Evolutionary conservation across 805 yeast genomes (phyloP), one percentile per base, ranked within the genome.

Genomic region (Kazachstania bromeliacearum): DNA sequence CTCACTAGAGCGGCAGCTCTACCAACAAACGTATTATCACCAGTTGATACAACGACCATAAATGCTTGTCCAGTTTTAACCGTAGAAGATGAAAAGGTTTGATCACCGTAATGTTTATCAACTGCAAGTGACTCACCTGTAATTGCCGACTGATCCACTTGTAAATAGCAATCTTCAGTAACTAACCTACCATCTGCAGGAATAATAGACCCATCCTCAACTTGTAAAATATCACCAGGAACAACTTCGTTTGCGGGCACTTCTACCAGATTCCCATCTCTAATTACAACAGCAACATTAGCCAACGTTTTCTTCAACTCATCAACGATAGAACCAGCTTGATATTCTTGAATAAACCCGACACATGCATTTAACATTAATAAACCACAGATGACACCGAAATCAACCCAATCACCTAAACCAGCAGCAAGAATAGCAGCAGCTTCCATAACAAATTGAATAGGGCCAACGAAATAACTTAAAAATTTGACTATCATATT

Each of bases 111-210:
- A 62, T 71, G 81, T 74, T 87, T 88, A 71, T 85, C 95, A 50
- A 83, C 95, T 60, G 96, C 95, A 51, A 87, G 69, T 46, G 96
- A 87, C 71, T 87, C 96, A 76, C 96, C 96, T 59, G 96, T 87
- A 60, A 87, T 79, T 55, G 95, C 94, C 55, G 96, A 85, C 71
- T 87, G 95, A 70, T 87, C 96, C 58, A 85, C 79, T 70, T 87
- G 95, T 55, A 87, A 68, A 71, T 78, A 77, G 62, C 80, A 73
- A 57, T 79, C 92, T 63, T 83, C 92, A 50, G 92, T 73, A 43
- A 85, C 83, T 47, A 85, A 66, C 65, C 92, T 75, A 68, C 95
- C 95, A 68, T 85, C 96, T 42, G 95, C 85, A 56, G 94, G 92
- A 55, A 85, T 78, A 56, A 85, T 89, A 47, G 81, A 71, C 77